Evolutionary conservation across 2,329 filamentous ascomycete genomes (phyloP).

Genomic region (Coniochaeta sp.): DNA sequence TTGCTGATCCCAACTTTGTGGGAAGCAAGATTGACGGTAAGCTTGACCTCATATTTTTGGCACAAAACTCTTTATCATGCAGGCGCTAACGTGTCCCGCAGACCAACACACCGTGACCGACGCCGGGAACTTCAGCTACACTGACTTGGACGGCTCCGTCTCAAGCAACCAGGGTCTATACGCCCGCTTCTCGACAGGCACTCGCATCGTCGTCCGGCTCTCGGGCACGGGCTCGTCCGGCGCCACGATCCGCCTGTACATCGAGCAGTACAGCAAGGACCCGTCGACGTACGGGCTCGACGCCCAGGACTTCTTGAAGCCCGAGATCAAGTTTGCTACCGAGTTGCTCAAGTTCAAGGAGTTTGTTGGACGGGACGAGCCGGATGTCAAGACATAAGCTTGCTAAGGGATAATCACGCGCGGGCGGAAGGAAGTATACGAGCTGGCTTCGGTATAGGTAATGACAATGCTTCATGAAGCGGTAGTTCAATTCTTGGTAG

Average conservation of each 20-base stretch:
- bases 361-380: conserved; percentile 84
- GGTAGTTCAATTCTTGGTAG: not conserved
- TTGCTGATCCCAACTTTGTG: conserved; percentile 67
- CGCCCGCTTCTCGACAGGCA: conserved; percentile 88
- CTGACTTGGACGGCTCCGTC: conserved; percentile 93
- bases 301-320: conserved; percentile 89
- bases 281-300: conserved; percentile 69
- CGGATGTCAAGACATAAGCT: conserved; percentile 85
- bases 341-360: conserved; percentile 88
- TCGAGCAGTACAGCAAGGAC: conserved; percentile 90
- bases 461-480: not conserved
- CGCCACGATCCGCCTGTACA: conserved; percentile 92
- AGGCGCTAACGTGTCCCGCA: not conserved
- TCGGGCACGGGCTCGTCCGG: conserved; percentile 93
- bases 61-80: not conserved
- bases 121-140: conserved; percentile 96
- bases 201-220: conserved; percentile 87
- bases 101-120: conserved; percentile 66
- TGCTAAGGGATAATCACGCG: not conserved
- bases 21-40: conserved; percentile 71
- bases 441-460: not conserved
- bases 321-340: conserved; percentile 79
- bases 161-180: conserved; percentile 95
- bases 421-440: not conserved
- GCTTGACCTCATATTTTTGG: conserved; percentile 6